Base-by-base conservation (phyloP, 805 yeast species). In the Nakazawaea ernobii region DNA sequence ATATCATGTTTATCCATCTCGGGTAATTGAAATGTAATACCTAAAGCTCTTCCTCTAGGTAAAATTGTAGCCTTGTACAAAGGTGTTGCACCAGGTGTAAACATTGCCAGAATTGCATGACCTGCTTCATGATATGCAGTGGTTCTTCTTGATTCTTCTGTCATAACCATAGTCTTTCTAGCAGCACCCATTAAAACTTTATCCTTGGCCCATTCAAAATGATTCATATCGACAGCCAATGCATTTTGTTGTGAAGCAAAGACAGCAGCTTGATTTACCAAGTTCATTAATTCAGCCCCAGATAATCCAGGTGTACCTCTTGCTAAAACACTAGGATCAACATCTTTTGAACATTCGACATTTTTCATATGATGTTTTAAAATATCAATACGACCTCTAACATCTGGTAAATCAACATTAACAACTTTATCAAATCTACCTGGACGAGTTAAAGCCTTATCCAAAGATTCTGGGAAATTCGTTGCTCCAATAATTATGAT, bases 91-190 rank as follows among this genome's bases (percentile, higher is more conserved):
- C 95, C 97, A 13, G 84, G 82, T 5, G 97, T 88, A 65, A 77
- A 94, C 80, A 94, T 77, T 9, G 99, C 98, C 86, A 92, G 90
- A 49, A 94, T 88, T 4, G 99, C 99, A 69, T 94, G 99, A 4
- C 99, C 99, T 15, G 99, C 99, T 70, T 94, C 99, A 68, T 94
- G 99, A 66, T 83, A 94, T 1, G 99, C 99, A 14, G 99, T 94
- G 54, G 92, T 90, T 57, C 79, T 81, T 66, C 97, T 80, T 0
- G 95, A 79, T 52, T 92, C 97, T 64, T 94, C 97, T 28, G 99
- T 91, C 72, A 94, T 79, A 35, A 94, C 97, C 98, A 92, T 92
- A 26, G 96, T 87, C 69, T 87, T 88, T 65, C 95, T 86, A 57
- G 95, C 99, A 33, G 98, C 98, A 46, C 99, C 99, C 86, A 94